These are phyloP conservation scores for Lentinula raphanica DNA, from an alignment of 768 basidiomycete genomes.

Conservation along the genomic window DNA sequence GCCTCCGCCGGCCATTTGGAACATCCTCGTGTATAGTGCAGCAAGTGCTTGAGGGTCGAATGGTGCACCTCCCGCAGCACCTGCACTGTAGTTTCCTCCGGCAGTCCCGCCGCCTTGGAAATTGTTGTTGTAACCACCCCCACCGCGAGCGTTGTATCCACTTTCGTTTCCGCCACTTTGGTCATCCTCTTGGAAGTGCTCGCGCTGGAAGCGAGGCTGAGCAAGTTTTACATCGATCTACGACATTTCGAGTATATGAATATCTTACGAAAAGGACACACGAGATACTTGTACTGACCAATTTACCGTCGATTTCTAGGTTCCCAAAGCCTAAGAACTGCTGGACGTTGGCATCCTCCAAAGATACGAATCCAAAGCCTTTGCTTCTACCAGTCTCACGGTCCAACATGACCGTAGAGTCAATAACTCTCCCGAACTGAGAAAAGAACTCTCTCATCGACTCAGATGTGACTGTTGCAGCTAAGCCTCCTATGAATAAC, in stretches of 20 bases:
- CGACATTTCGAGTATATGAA: background rate
- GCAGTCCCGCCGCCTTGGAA: conserved; percentile 26
- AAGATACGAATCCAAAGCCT: conserved; percentile 97
- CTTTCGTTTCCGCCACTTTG: conserved; percentile 35
- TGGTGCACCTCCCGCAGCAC: conserved; percentile 33
- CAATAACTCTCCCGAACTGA: conserved; percentile 92
- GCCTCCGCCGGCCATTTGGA: conserved; percentile 65
- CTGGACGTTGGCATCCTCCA: conserved; percentile 84
- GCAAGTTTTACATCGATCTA: conserved; percentile 98
- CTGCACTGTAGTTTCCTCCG: conserved; percentile 20
- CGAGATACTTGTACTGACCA: conserved; percentile 51
- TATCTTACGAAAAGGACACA: conserved; percentile 31
- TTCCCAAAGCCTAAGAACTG: conserved; percentile 85
- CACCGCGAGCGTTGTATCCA: conserved; percentile 16
- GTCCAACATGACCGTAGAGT: conserved; percentile 98
- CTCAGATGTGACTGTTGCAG: conserved; percentile 88
- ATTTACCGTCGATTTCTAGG: conserved; percentile 90
- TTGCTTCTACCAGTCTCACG: conserved; percentile 92
- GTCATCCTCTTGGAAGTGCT: conserved; percentile 55
- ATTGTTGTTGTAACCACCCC: conserved; percentile 29
- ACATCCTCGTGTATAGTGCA: conserved; percentile 93
- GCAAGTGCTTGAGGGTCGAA: conserved; percentile 94
- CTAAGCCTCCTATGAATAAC: conserved; percentile 92
- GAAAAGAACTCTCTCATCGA: conserved; percentile 91
- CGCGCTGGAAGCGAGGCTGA: conserved; percentile 81